Evolutionary conservation across 768 basidiomycete species (phyloP), one percentile per base, ranked within the genome.

Genomic region (Amylocystis lapponica): DNA sequence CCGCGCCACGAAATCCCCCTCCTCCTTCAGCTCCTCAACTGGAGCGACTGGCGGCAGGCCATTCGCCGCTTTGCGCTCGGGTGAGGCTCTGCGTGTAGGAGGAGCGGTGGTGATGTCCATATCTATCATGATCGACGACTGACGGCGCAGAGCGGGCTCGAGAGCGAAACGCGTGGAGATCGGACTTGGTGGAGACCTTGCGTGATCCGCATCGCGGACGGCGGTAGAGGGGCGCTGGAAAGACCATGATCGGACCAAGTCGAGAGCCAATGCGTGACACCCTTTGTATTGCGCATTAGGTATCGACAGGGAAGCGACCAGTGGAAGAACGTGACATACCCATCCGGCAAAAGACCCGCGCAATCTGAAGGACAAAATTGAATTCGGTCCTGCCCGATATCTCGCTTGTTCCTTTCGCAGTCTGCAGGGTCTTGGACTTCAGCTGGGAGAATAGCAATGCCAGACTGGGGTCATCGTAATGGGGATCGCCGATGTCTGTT

Each of bases 321-420:
- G 13, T 16, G 21, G 1, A 17, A 17, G 4, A 37, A 23, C 36
- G 14, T 9, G 1, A 60, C 83, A 30, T 51, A 90, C 95, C 96
- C 92, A 97, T 95, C 46, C 90, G 72, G 55, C 87, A 91, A 53
- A 97, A 93, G 7, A 95, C 87, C 22, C 91, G 79, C 0, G 93
- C 88, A 53, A 92, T 91, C 65, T 98, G 94, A 22, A 94, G 69
- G 9, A 99, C 90, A 60, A 98, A 98, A 58, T 88, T 93, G 65
- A 94, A 97, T 59, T 99, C 95, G 11, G 82, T 79, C 34, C 76
- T 75, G 14, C 86, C 87, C 0, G 89, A 83, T 22, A 97, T 91
- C 55, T 94, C 89, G 53, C 83, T 91, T 0, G 89, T 91, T 12
- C 95, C 95, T 59, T 93, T 84, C 2, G 86, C 87, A 4, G 95